A percentile compares a stretch with the other conserved stretches of the same genome.
phyloP scores from a whole-genome alignment of 768 basidiomycete genomes.

The Atractiella rhizophila region DNA sequence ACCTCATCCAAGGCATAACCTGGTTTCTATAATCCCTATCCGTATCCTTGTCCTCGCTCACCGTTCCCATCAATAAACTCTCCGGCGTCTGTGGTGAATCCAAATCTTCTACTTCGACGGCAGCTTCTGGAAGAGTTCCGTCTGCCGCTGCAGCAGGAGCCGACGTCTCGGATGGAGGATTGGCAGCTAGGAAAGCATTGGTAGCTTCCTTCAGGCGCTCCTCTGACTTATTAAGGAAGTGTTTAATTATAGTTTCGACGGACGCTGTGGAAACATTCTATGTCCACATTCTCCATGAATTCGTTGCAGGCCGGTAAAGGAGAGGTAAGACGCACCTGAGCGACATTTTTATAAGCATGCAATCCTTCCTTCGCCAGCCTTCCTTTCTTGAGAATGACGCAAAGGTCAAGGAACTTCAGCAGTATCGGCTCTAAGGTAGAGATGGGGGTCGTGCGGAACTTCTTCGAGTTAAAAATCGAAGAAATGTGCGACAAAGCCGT shows the following conservation, averaged over 20 bases:
- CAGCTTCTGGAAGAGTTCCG: conserved; percentile 1
- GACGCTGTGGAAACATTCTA: conserved; percentile 64
- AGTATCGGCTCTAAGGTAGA: conserved; percentile 81
- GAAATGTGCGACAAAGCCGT: conserved; percentile 23
- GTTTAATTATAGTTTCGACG: conserved; percentile 72
- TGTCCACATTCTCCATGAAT: too few species aligned
- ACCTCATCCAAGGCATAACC: conserved; percentile 92
- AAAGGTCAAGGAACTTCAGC: conserved; percentile 82
- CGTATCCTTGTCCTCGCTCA: conserved; percentile 69
- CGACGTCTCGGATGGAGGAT: conserved; percentile 12
- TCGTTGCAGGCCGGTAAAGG: too few species aligned
- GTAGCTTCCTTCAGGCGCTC: conserved; percentile 20
- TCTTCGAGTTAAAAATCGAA: conserved; percentile 67
- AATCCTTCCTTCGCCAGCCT: conserved; percentile 81
- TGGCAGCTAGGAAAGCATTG: conserved; percentile 22
- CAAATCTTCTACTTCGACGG: conserved; percentile 71
- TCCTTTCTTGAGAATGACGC: conserved; percentile 81
- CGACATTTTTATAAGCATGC: conserved; percentile 94
- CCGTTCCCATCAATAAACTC: conserved; percentile 66
- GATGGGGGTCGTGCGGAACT: conserved; percentile 73
- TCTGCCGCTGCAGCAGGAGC: conserved; percentile 1
- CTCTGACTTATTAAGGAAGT: conserved; percentile 37
- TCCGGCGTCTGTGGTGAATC: conserved; percentile 89
- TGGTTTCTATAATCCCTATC: conserved; percentile 82
- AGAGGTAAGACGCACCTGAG: too few species aligned